Percentiles rank a stretch among this genome's conserved stretches.
phyloP scores from a whole-genome alignment of 768 basidiomycete species.

The Vishniacozyma victoriae region DNA sequence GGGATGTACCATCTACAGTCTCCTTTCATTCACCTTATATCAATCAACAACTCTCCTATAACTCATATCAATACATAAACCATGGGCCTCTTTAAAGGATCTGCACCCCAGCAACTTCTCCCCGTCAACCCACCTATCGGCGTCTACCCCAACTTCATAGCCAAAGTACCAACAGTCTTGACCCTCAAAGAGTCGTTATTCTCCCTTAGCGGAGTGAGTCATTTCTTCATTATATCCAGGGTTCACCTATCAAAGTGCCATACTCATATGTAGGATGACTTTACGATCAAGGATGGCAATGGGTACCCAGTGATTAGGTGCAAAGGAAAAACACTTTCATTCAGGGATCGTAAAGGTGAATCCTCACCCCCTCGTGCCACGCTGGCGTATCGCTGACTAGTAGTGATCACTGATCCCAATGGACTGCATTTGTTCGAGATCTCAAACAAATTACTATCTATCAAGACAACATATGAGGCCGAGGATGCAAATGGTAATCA shows the following conservation, averaged over 20 bases:
- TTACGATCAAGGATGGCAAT: conserved; percentile 38
- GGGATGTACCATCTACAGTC: too few species aligned
- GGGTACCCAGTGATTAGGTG: conserved; percentile 32
- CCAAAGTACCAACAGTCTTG: conserved; percentile 34
- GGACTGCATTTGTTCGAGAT: conserved; percentile 40
- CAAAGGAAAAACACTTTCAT: conserved; percentile 31
- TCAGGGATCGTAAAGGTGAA: conserved; percentile 44
- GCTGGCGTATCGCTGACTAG: too few species aligned
- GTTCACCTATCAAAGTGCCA: too few species aligned
- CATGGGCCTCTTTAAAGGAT: conserved; percentile 33
- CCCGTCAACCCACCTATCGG: conserved; percentile 39
- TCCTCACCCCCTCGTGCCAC: not conserved
- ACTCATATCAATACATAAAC: not conserved
- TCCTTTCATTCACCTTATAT: too few species aligned
- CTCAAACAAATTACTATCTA: conserved; percentile 36
- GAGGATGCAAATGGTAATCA: conserved; percentile 25
- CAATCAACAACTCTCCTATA: not conserved
- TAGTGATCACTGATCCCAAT: conserved; percentile 41
- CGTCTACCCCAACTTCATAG: conserved; percentile 34
- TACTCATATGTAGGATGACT: too few species aligned
- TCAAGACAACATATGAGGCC: conserved; percentile 31
- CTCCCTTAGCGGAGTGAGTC: conserved; percentile 37
- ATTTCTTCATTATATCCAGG: not conserved
- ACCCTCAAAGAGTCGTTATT: conserved; percentile 43
- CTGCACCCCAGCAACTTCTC: conserved; percentile 19